Evolutionary conservation across 768 basidiomycete genomes (phyloP).

Genomic region (Tricholoma matsutake): DNA sequence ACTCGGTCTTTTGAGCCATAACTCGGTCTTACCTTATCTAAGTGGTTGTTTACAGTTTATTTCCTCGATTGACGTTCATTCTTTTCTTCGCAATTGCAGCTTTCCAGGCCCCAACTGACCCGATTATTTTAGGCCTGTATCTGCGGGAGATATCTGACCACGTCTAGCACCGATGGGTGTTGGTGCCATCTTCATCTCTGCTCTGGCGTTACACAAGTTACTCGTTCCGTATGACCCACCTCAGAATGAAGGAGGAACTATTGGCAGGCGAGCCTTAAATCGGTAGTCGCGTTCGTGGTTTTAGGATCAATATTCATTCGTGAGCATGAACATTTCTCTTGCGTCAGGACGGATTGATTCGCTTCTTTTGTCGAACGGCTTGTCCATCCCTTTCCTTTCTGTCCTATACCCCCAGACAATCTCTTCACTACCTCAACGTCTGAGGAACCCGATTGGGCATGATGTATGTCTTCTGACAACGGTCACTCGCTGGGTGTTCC

Average conservation of each 20-base stretch:
- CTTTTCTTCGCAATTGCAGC: slow-evolving; percentile 85
- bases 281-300: slow-evolving; percentile 86
- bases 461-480: neutral
- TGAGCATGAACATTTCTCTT: slow-evolving; percentile 22
- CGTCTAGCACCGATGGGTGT: slow-evolving; percentile 73
- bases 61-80: slow-evolving; percentile 69
- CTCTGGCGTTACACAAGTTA: slow-evolving; percentile 62
- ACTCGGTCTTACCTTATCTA: neutral
- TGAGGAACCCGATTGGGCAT: neutral
- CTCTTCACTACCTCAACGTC: neutral
- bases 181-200: slow-evolving; percentile 85
- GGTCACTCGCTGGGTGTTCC: neutral
- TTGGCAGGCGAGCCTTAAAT: slow-evolving; percentile 70
- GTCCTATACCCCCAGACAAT: neutral
- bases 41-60: slow-evolving; percentile 70
- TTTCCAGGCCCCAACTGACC: slow-evolving; percentile 92
- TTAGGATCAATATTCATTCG: slow-evolving; percentile 83
- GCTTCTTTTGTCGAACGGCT: neutral
- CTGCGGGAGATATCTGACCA: neutral
- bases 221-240: slow-evolving; percentile 59
- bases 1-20: neutral
- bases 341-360: no score
- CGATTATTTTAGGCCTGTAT: slow-evolving; percentile 78
- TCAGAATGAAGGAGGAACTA: slow-evolving; percentile 59
- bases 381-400: neutral